Conservation (phyloP, 225 moss, liverwort and hornwort species). For the Thuidium tamariscinum region DNA sequence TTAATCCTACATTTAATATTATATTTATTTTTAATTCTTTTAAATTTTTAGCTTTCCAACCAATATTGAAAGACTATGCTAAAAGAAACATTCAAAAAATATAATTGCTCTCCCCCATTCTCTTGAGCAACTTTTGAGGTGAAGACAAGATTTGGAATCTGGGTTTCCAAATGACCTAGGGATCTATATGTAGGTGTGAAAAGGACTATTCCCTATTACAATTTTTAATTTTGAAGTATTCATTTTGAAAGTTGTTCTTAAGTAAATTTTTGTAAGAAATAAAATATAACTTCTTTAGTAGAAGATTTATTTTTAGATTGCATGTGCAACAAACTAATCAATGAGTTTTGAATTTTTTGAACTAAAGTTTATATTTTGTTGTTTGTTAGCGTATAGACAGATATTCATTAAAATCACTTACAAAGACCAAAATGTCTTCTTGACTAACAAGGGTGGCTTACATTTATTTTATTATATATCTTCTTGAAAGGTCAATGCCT, state of each 20-base stretch:
- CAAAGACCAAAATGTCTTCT: neutral
- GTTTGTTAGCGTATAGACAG: neutral
- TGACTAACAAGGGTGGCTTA: neutral
- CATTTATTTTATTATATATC: neutral
- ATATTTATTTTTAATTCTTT: neutral
- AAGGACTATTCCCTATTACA: accelerated
- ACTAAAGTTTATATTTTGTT: neutral
- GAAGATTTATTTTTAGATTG: neutral
- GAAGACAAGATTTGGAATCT: neutral
- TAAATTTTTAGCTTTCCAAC: neutral
- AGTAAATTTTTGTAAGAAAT: neutral
- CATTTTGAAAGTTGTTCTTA: neutral
- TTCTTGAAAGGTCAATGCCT: neutral
- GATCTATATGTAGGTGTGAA: neutral
- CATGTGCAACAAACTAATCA: neutral
- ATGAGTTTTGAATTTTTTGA: neutral
- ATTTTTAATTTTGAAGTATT: neutral
- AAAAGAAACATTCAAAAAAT: neutral
- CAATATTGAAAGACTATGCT: accelerated
- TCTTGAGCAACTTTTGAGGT: accelerated
- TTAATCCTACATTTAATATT: neutral
- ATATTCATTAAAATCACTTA: neutral
- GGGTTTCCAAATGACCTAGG: accelerated
- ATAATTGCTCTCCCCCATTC: neutral
- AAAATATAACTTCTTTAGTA: neutral